A percentile compares a stretch with the other conserved stretches of the same genome.
Conservation (phyloP, 2,329 filamentous ascomycete genomes). For the Fonsecaea nubica region DNA sequence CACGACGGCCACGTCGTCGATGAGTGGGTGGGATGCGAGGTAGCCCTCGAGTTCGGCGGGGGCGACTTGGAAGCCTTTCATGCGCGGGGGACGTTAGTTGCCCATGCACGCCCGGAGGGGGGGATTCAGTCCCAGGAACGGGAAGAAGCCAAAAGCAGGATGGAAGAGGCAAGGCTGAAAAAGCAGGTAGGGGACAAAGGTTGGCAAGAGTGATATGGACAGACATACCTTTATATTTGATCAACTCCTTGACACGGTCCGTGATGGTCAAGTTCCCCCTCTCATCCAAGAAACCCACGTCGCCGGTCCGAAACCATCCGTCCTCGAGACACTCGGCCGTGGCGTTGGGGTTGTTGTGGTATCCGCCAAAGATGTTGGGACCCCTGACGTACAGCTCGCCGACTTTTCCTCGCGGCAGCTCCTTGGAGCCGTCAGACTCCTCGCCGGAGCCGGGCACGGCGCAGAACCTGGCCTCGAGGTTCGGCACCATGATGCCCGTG, state of each 20-base stretch:
- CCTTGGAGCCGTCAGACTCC: slow-evolving; percentile 50
- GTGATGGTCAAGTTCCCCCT: slow-evolving; percentile 86
- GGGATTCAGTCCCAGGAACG: neutral
- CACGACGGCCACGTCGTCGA: slow-evolving; percentile 57
- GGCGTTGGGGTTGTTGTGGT: slow-evolving; percentile 64
- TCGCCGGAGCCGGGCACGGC: slow-evolving; percentile 58
- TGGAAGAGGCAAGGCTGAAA: neutral
- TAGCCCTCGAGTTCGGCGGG: slow-evolving; percentile 58
- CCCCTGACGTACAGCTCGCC: slow-evolving; percentile 74
- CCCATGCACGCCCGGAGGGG: too few relatives aligned
- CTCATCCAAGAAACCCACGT: slow-evolving; percentile 77
- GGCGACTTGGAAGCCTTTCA: slow-evolving; percentile 53
- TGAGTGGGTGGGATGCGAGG: slow-evolving; percentile 49
- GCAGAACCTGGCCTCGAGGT: slow-evolving; percentile 82
- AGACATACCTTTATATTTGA: slow-evolving; percentile 54
- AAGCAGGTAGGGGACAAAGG: neutral
- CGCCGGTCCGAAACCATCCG: slow-evolving; percentile 89
- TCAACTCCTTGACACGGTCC: slow-evolving; percentile 73
- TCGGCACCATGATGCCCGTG: slow-evolving; percentile 77
- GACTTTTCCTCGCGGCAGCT: slow-evolving; percentile 67
- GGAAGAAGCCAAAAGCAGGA: neutral
- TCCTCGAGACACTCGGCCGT: slow-evolving; percentile 70
- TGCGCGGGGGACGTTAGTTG: neutral
- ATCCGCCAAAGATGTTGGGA: slow-evolving; percentile 69
- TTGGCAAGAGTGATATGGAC: neutral